Conservation (phyloP, 371 early-diverging fungal genomes). For the Syncephalastrum racemosum region DNA sequence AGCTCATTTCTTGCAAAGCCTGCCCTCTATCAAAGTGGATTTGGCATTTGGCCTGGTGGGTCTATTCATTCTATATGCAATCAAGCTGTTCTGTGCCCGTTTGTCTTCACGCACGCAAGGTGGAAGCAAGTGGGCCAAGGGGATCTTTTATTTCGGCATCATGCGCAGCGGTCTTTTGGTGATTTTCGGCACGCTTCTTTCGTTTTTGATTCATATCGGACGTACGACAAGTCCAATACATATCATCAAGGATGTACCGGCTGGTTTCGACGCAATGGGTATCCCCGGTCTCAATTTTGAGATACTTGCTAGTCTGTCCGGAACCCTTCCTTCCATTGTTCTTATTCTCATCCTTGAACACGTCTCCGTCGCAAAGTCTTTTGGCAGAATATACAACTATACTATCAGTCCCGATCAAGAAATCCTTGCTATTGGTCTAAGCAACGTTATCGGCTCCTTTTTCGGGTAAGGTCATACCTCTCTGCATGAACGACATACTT, state of each 20-base stretch:
- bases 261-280: constrained; percentile 56
- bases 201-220: constrained; percentile 23
- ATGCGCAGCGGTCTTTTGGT: constrained; percentile 34
- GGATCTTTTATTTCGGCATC: constrained; percentile 38
- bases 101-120: constrained; percentile 20
- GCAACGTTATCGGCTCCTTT: constrained; percentile 79
- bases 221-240: constrained; percentile 22
- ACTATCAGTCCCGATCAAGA: constrained; percentile 74
- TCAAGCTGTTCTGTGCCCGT: constrained; percentile 23
- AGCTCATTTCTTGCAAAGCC: constrained; percentile 31
- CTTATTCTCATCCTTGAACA: constrained; percentile 76
- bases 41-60: constrained; percentile 37
- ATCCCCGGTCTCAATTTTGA: constrained; percentile 42
- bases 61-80: constrained; percentile 28
- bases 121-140: constrained; percentile 23
- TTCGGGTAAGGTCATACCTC: constrained; percentile 53
- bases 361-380: constrained; percentile 75
- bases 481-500: neutral
- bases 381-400: constrained; percentile 65
- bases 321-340: constrained; percentile 56
- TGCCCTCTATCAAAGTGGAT: constrained; percentile 36
- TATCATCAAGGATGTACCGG: constrained; percentile 63
- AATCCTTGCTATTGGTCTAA: constrained; percentile 78
- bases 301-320: constrained; percentile 39
- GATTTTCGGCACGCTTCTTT: constrained; percentile 29